Conservation (phyloP, 495 filamentous ascomycete species). For the Xylaria grammica region DNA sequence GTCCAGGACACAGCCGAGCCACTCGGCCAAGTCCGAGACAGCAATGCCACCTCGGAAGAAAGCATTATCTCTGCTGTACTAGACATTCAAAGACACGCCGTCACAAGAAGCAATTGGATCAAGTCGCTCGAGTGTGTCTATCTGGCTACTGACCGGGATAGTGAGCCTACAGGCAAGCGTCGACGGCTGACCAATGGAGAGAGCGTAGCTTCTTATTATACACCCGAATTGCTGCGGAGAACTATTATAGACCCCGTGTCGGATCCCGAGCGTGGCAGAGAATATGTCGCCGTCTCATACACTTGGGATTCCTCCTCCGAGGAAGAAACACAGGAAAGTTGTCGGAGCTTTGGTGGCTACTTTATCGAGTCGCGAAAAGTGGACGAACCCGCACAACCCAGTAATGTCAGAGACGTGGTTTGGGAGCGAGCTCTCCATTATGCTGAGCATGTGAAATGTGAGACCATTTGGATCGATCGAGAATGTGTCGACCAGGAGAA, state of each 20-base stretch:
- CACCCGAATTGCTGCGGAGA: constrained; percentile 28
- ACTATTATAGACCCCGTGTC: constrained; percentile 28
- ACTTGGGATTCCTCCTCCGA: constrained; percentile 36
- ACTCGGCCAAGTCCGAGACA: constrained; percentile 36
- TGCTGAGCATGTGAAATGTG: constrained; percentile 31
- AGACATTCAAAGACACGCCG: constrained; percentile 30
- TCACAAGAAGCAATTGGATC: constrained; percentile 34
- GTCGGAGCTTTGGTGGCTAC: constrained; percentile 21
- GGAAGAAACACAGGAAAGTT: constrained; percentile 23
- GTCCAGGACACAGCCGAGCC: constrained; percentile 36
- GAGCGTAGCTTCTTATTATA: constrained; percentile 23
- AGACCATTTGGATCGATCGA: constrained; percentile 49
- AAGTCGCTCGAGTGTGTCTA: constrained; percentile 38
- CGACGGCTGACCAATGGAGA: constrained; percentile 30
- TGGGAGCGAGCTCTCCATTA: constrained; percentile 33
- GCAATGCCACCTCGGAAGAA: constrained; percentile 6
- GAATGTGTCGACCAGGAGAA: constrained; percentile 48
- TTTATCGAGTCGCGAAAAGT: constrained; percentile 30
- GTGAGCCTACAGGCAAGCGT: constrained; percentile 35
- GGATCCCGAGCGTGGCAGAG: constrained; percentile 20
- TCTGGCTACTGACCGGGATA: constrained; percentile 22
- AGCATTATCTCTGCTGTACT: constrained; percentile 35
- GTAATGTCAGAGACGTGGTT: constrained; percentile 32
- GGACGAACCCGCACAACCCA: constrained; percentile 30
- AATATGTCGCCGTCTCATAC: constrained; percentile 40